phyloP scores from a whole-genome alignment of 441 rosid species.

The Erodium chrysanthum region DNA sequence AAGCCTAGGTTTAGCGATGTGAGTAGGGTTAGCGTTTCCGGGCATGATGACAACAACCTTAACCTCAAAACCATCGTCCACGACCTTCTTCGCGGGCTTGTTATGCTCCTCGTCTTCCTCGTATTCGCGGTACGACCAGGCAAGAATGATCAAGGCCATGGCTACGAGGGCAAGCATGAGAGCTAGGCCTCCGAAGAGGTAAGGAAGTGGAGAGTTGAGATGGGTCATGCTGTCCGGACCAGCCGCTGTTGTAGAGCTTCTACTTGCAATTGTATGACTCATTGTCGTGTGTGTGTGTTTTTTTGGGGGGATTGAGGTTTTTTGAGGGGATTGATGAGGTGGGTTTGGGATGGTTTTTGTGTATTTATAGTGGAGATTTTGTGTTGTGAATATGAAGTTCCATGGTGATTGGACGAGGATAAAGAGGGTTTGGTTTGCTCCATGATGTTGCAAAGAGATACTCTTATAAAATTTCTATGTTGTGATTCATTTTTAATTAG shows the following conservation, averaged over 20 bases:
- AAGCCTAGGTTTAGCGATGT: conserved; percentile 38
- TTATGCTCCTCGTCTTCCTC: conserved; percentile 18
- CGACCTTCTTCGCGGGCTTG: conserved; percentile 14
- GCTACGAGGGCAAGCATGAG: conserved; percentile 43
- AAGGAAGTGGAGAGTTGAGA: conserved; percentile 38
- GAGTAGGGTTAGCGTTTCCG: conserved; percentile 55
- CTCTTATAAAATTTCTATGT: too few relatives aligned
- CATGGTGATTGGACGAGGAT: conserved; percentile 19
- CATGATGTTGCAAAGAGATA: neutral
- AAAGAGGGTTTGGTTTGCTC: neutral
- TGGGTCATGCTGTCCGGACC: neutral
- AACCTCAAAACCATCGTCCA: conserved; percentile 35
- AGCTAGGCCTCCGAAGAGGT: conserved; percentile 40
- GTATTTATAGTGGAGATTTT: conserved; percentile 23
- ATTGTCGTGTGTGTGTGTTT: neutral
- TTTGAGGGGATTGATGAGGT: neutral
- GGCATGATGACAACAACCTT: conserved; percentile 72
- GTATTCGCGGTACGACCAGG: conserved; percentile 32
- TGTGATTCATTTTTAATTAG: too few relatives aligned
- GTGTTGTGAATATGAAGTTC: neutral
- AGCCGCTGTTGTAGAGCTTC: conserved; percentile 17
- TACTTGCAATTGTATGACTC: neutral
- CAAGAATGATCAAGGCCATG: conserved; percentile 39
- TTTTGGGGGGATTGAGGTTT: too few relatives aligned
- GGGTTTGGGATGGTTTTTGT: neutral